Percentiles rank a stretch among this genome's conserved stretches.
Evolutionary conservation across 805 yeast genomes (phyloP).

Genomic region (Candida chilensis): DNA sequence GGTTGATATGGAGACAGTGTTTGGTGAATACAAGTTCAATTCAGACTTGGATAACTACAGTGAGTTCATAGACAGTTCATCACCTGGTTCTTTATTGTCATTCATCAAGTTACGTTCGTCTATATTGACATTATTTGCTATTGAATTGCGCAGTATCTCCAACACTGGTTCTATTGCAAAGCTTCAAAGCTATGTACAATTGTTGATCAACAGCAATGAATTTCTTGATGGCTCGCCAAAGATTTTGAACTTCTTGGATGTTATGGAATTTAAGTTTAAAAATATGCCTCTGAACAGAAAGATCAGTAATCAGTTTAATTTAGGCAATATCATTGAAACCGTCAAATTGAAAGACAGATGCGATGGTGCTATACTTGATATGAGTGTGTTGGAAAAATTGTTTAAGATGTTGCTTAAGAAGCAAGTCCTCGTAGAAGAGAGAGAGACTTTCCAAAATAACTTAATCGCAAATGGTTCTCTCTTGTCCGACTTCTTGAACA

Average conservation of each 20-base stretch:
- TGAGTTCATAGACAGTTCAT: constrained; percentile 20
- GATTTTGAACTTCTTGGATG: constrained; percentile 61
- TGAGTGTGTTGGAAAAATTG: constrained; percentile 24
- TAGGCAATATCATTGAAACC: constrained; percentile 30
- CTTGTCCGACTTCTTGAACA: constrained; percentile 28
- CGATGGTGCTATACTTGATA: constrained; percentile 26
- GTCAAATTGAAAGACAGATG: constrained; percentile 16
- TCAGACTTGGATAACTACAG: constrained; percentile 26
- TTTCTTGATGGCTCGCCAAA: constrained; percentile 55
- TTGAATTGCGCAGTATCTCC: constrained; percentile 60
- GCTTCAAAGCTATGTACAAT: constrained; percentile 39
- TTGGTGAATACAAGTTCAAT: constrained; percentile 41
- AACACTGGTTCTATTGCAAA: constrained; percentile 37
- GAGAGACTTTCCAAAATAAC: constrained; percentile 13
- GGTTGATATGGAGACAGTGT: constrained; percentile 42
- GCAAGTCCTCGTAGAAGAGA: constrained; percentile 15
- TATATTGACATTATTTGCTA: constrained; percentile 55
- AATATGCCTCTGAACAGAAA: constrained; percentile 27
- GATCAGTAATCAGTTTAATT: constrained; percentile 22
- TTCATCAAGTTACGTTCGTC: constrained; percentile 55
- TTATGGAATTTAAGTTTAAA: constrained; percentile 46
- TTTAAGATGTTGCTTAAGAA: constrained; percentile 8
- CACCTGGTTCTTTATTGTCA: constrained; percentile 46
- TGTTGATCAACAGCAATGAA: constrained; percentile 41
- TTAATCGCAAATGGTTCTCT: constrained; percentile 14